phyloP scores from a whole-genome alignment of 2,329 filamentous ascomycete species.

The Verticillium nubilum region DNA sequence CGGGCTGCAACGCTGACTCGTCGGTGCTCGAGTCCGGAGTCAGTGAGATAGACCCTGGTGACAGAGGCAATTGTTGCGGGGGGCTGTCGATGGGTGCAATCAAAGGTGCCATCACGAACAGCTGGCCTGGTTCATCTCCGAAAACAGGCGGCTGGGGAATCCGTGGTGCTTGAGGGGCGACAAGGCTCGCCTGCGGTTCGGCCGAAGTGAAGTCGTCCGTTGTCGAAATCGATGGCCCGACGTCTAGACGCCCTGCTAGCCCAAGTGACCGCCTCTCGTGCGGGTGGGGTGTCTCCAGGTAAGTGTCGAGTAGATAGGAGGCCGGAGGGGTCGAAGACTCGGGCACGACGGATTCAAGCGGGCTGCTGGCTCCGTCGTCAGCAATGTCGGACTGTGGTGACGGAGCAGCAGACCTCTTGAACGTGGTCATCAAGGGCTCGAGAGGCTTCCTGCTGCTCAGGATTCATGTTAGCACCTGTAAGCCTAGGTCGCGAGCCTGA shows the following conservation, averaged over 20 bases:
- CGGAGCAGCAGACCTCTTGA: not conserved
- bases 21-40: not conserved
- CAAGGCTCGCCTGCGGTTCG: not conserved
- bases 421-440: not conserved
- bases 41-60: not conserved
- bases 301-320: not conserved
- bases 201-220: not conserved
- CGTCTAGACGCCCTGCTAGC: not conserved
- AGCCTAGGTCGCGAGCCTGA: not conserved
- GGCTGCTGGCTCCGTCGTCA: not conserved
- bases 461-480: not conserved
- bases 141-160: not conserved
- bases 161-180: not conserved
- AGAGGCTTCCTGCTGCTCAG: not conserved
- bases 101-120: not conserved
- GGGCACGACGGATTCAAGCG: not conserved
- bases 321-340: not conserved
- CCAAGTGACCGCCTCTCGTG: not conserved
- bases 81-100: not conserved
- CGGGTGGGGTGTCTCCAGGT: not conserved
- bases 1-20: not conserved
- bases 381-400: not conserved
- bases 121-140: not conserved
- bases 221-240: not conserved
- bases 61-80: not conserved